Conservation (phyloP, 2,329 filamentous ascomycete species). For the Pseudocercospora musae region DNA sequence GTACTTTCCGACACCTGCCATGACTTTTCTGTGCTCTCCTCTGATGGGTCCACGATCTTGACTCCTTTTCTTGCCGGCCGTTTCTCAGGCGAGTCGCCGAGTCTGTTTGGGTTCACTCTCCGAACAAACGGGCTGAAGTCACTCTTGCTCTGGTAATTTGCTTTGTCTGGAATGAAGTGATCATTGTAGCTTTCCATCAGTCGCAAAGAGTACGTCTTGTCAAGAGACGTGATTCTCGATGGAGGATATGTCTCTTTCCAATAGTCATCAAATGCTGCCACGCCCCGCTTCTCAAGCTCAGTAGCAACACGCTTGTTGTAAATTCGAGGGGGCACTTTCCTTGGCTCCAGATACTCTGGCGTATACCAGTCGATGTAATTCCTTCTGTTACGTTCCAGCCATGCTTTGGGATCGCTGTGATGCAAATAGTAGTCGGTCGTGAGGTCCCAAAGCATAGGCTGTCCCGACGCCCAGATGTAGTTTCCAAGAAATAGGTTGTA, state of each 20-base stretch:
- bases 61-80: constrained; percentile 66
- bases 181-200: constrained; percentile 74
- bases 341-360: constrained; percentile 64
- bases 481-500: constrained; percentile 97
- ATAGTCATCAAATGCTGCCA: constrained; percentile 79
- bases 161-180: constrained; percentile 74
- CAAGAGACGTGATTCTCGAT: constrained; percentile 78
- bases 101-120: constrained; percentile 47
- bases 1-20: constrained; percentile 5
- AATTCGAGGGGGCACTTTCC: constrained; percentile 52
- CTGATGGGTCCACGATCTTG: constrained; percentile 61
- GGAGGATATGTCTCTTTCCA: constrained; percentile 98
- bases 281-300: constrained; percentile 22
- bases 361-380: constrained; percentile 92
- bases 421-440: constrained; percentile 95
- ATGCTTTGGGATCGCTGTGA: constrained; percentile 75
- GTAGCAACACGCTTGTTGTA: constrained; percentile 1
- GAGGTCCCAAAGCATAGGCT: constrained; percentile 96
- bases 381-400: constrained; percentile 58
- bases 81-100: constrained; percentile 56
- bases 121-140: constrained; percentile 87
- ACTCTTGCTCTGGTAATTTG: constrained; percentile 65
- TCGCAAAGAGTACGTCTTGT: constrained; percentile 87
- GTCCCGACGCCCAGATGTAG: constrained; percentile 80
- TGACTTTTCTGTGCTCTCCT: constrained; percentile 16